These are phyloP conservation scores for Aspergillus carlsbadensis DNA, from an alignment of 495 filamentous ascomycete genomes.

Conservation along the genomic window DNA sequence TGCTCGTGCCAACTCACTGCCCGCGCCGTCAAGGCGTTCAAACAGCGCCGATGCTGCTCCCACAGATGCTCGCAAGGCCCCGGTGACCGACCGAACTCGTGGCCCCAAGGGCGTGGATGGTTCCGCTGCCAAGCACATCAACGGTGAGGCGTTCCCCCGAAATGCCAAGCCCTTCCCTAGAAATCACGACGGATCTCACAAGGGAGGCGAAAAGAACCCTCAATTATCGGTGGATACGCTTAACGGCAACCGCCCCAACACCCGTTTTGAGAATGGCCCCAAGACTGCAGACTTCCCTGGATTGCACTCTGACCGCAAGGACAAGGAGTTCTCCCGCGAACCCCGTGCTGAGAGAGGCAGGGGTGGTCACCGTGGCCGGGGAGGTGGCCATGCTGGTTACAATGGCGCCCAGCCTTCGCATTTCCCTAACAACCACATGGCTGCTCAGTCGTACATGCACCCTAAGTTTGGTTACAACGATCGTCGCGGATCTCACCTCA, in stretches of 20 bases:
- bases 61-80: conserved; percentile 37
- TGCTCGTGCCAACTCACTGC: conserved; percentile 41
- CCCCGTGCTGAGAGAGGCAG: conserved; percentile 53
- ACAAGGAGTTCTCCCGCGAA: conserved; percentile 43
- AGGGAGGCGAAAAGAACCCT: conserved; percentile 30
- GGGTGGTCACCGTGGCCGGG: conserved; percentile 54
- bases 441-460: conserved; percentile 41
- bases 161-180: conserved; percentile 32
- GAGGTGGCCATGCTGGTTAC: conserved; percentile 45
- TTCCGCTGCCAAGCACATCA: conserved; percentile 15
- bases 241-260: conserved; percentile 24
- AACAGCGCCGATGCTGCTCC: conserved; percentile 34
- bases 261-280: conserved; percentile 37
- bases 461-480: conserved; percentile 44
- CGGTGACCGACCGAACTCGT: conserved; percentile 34
- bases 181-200: conserved; percentile 33
- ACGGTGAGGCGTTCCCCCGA: conserved; percentile 33
- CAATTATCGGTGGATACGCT: conserved; percentile 39
- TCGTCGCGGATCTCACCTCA: conserved; percentile 39
- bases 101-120: conserved; percentile 26
- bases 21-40: conserved; percentile 40
- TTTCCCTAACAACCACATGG: conserved; percentile 46
- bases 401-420: conserved; percentile 42
- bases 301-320: conserved; percentile 21
- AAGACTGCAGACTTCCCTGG: conserved; percentile 41